Base-by-base conservation (phyloP, 352 stramenopile genomes). In the Phytopythium kandeliae region DNA sequence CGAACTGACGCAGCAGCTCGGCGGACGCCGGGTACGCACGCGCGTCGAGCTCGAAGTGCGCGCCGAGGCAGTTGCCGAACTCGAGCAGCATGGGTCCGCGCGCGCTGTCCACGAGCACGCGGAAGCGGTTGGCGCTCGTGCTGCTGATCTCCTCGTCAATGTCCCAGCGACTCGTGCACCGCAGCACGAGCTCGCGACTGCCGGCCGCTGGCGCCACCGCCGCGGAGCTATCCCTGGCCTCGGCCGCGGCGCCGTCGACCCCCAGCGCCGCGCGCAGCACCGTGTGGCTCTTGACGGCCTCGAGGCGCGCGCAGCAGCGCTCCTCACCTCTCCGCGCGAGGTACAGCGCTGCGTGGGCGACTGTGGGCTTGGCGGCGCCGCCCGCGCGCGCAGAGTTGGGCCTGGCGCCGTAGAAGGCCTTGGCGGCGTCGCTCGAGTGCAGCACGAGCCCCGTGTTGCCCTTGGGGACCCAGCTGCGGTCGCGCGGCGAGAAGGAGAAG, bases 81-180 rank as follows among this genome's bases (percentile, higher is more conserved):
- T 91, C 83, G 7, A 91, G 51, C n/a, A 93, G 43, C 72, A 92
- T 78, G 0, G 83, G 83, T 0, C 83, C 83, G 0, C 80, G 74
- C 52, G 48, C 74, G 46, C 78, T 92, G 57, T 93, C 83, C 17
- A 89, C 57, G 10, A 92, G 65, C n/a, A 93, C 80, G n/a, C 59
- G 62, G 54, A 89, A 91, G 51, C 73, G 74, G 60, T 93, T 93
- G 28, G 58, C 66, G 17, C 82, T 64, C 9, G 83, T 93, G 52
- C 68, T 76, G 42, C 67, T 77, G 48, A 93, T 92, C 26, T 59
- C 58, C 41, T 93, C 80, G 51, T 93, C 83, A 16, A 93, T 55
- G 48, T 92, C 78, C 78, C 76, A 93, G 33, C 76, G 68, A 59
- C 83, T 90, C 37, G 76, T 77, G 57, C 78, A 93, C 36, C 79